Evolutionary conservation across 1,284 basidiomycete species (phyloP), one percentile per base, ranked within the genome.

Genomic region (Rhizopogon parksii): DNA sequence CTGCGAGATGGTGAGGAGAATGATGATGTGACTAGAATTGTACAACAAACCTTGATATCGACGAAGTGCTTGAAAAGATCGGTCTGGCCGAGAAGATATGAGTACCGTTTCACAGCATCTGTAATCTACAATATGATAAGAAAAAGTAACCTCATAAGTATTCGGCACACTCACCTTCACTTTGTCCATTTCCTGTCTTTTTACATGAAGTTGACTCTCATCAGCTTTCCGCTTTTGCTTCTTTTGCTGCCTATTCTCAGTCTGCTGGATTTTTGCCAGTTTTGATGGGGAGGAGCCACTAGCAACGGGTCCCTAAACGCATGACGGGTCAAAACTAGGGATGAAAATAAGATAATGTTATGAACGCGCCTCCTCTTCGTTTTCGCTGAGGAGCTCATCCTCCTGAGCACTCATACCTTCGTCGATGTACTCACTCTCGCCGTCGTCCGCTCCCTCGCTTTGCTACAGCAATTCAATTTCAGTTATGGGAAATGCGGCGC

Each of bases 51-150:
- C 78, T 95, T 95, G 70, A 95, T 86, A 64, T 95, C 91, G 6
- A 95, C 89, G 61, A 97, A 97, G 67, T 96, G 94, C 60, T 91
- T 90, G 75, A 97, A 97, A 14, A 96, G 75, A 59, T 97, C 95
- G 0, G 93, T 97, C 68, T 97, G 93, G 6, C 94, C 95, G 0
- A 97, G 79, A 14, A 97, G 79, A 68, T 95, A 96, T 6, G 89
- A 91, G 67, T 96, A 97, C 11, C 92, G 85, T 69, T 96, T 97
- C 59, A 96, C 88, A 30, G 92, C 91, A 63, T 96, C 94, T n/a
- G 89, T 73, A 32, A 93, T 79, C 91, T 95, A 57, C 37, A 56
- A 42, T 24, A 15, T 4, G 21, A 43, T 58, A 21, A 56, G 45
- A 35, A 46, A 21, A 19, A 15, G 12, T 6, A 4, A 17, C 30